Base-by-base conservation (phyloP, 495 filamentous ascomycete genomes). In the Xylaria cubensis region DNA sequence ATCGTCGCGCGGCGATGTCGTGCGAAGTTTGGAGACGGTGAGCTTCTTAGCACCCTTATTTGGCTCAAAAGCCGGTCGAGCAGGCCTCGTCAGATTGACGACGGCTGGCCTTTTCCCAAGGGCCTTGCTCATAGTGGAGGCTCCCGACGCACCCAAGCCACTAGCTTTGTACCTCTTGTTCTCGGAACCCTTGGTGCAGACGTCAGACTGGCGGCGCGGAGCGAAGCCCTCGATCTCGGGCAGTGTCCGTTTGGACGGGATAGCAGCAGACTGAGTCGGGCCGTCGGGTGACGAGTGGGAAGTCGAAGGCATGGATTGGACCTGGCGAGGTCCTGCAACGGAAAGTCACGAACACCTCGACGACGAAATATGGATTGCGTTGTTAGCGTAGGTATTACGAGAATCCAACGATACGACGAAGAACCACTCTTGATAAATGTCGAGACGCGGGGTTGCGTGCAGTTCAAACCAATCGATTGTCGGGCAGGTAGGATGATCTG, bases 1-100 rank as follows among this genome's bases (percentile, higher is more conserved):
- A 9, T 75, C 69, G 4, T 73, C 63, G 17, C 73, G 55, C 48
- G 67, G 74, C 44, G 90, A 87, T 73, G 90, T 88, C 1, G 87
- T 80, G 41, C 91, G 89, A 72, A 97, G 86, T 76, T 97, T 97
- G 87, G 96, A 97, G 66, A 98, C 90, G 1, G 92, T 86, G 13
- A 99, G 87, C 81, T 90, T 95, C 83, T 92, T 94, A n/a, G 92
- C 86, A 26, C 92, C 92, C 5, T 79, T 80, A 71, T 88, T 85
- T 10, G 88, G 84, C 74, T 89, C 85, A 71, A 90, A 84, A 71
- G 79, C 80, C 19, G 80, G 70, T 3, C 62, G 64, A 66, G 48
- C 46, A 12, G 74, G 67, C 61, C 61, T 72, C 70, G 83, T 82
- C 76, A 50, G 36, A 62, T 66, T 36, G 51, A 59, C 50, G 48